Evolutionary conservation across 306 rosid genomes (phyloP).

Genomic region (Vigna unguiculata): DNA sequence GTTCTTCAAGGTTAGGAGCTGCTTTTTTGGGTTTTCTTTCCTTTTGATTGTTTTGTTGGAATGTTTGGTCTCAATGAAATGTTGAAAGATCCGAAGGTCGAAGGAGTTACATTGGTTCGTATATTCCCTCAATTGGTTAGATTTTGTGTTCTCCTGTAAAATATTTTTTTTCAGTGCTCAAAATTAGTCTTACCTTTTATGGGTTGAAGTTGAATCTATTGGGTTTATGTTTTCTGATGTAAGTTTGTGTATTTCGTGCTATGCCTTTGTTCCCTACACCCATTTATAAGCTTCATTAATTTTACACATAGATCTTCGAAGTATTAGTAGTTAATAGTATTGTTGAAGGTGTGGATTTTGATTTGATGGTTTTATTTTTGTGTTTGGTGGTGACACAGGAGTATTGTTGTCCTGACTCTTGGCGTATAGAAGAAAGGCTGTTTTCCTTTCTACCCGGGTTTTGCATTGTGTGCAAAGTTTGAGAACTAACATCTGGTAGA

Average conservation of each 20-base stretch:
- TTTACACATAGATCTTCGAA: constrained; percentile 15
- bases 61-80: neutral
- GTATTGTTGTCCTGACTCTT: constrained; percentile 32
- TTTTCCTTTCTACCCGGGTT: constrained; percentile 15
- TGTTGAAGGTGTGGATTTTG: constrained; percentile 5
- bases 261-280: too few species aligned
- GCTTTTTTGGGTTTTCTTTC: neutral
- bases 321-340: constrained; percentile 9
- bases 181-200: constrained; percentile 16
- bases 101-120: constrained; percentile 3
- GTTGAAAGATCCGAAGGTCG: neutral
- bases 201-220: constrained; percentile 1
- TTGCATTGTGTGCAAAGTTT: constrained; percentile 25
- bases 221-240: neutral
- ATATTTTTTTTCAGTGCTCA: neutral
- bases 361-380: constrained; percentile 1
- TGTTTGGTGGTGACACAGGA: constrained; percentile 34
- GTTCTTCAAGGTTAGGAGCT: constrained; percentile 38
- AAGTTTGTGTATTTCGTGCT: neutral
- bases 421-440: constrained; percentile 39
- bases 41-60: neutral
- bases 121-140: neutral
- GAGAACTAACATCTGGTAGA: constrained; percentile 35
- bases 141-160: neutral
- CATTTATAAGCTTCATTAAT: neutral